These are phyloP conservation scores for Dictyostelium citrinum DNA, from an alignment of 78 protist genomes.

Conservation along the genomic window DNA sequence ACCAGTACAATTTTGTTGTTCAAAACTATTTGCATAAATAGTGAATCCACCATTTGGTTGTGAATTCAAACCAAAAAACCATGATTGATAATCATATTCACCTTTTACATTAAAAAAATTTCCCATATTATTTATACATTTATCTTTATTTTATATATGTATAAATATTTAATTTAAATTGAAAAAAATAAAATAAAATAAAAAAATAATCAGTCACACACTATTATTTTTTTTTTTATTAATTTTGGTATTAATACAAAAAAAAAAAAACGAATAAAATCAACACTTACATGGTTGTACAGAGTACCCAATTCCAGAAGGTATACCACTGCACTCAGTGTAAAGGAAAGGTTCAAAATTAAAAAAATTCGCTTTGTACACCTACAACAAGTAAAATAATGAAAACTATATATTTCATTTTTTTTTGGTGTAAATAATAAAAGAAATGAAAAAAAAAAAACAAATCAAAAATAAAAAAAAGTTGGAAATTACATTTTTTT, in stretches of 20 bases:
- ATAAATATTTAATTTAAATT: no score
- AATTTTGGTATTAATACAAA: no score
- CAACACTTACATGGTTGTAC: background rate
- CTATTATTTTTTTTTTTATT: no score
- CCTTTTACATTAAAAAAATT: background rate
- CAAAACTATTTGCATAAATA: background rate
- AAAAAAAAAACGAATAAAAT: no score
- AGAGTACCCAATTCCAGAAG: background rate
- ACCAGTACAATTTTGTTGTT: background rate
- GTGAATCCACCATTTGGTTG: background rate
- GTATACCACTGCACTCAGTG: background rate
- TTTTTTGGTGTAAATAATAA: background rate
- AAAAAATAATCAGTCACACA: no score
- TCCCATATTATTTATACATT: background rate
- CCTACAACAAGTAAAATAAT: background rate
- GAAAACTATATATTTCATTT: background rate
- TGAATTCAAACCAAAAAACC: background rate
- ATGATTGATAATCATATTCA: background rate
- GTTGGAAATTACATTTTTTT: no score
- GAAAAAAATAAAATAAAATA: no score
- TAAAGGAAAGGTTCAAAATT: background rate
- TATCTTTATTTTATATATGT: no score
- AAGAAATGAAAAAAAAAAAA: background rate
- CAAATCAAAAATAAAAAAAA: no score
- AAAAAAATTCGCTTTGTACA: background rate